Conservation (phyloP, 768 basidiomycete species). For the Pleurotus tuoliensis region DNA sequence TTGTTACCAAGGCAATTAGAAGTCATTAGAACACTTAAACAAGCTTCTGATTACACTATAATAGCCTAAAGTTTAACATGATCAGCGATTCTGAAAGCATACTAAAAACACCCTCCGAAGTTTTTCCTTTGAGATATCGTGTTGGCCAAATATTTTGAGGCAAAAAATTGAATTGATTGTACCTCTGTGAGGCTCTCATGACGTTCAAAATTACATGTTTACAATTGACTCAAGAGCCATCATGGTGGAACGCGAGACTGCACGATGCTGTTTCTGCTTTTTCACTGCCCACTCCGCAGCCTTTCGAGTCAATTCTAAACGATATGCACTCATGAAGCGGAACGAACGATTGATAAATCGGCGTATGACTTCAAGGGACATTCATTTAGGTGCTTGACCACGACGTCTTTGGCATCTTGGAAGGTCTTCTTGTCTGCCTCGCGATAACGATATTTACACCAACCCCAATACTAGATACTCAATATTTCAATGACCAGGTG, state of each 20-base stretch:
- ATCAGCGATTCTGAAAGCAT: not conserved
- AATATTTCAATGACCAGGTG: not conserved
- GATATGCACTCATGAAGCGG: conserved; percentile 33
- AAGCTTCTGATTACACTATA: too few relatives aligned
- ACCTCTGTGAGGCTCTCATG: not conserved
- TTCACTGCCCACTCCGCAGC: too few relatives aligned
- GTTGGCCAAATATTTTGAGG: not conserved
- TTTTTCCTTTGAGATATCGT: not conserved
- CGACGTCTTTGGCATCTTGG: conserved; percentile 24
- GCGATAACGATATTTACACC: conserved; percentile 30
- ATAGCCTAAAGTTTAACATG: too few relatives aligned
- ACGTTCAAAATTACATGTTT: not conserved
- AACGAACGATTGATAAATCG: conserved; percentile 33
- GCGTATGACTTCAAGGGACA: conserved; percentile 33
- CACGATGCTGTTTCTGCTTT: too few relatives aligned
- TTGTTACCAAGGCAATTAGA: too few relatives aligned
- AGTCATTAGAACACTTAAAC: too few relatives aligned
- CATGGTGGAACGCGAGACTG: conserved; percentile 26
- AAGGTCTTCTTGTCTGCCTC: conserved; percentile 28
- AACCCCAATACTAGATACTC: conserved; percentile 21
- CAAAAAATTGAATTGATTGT: not conserved
- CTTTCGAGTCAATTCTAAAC: too few relatives aligned
- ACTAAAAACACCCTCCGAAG: not conserved
- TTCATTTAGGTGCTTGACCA: conserved; percentile 22
- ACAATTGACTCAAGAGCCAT: conserved; percentile 25